Base-by-base conservation (phyloP, 2,329 filamentous ascomycete genomes). In the Ascochyta fabae region DNA sequence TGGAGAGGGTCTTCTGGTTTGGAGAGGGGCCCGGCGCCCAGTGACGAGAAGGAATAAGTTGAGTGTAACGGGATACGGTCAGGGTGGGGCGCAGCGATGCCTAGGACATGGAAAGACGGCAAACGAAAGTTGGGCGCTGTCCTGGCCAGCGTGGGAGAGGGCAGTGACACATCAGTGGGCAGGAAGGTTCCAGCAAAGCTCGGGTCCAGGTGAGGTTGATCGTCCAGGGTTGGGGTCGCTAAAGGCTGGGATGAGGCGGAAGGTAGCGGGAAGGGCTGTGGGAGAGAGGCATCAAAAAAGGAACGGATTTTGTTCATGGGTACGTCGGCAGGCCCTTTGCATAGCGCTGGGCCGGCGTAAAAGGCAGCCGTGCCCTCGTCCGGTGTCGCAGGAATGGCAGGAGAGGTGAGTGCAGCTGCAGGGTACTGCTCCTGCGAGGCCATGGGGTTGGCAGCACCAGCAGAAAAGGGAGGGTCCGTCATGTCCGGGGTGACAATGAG, bases 61-160 rank as follows among this genome's bases (percentile, higher is more conserved):
- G 64, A 45, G 53, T 58, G 68, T 42, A 67, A 62, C 42, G 61
- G 61, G 46, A 75, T 63, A 58, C 73, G 67, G 64, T 80, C 74
- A 58, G 79, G 76, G 71, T 80, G 77, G 41, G 80, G 79, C 45
- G 76, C 74, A 48, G 78, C 77, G 54, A 83, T 83, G 31, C 81
- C 81, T 45, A 84, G 74, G 16, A 77, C 72, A 51, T 84, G 78
- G 64, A 85, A 84, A 2, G 82, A 81, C 5, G 82, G 83, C 15
- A 85, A 76, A 48, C 82, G 80, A 36, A 85, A 70, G 55, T 70
- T 75, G 52, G 71, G 73, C 39, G 69, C 65, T 27, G 68, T 64
- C 56, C 68, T 76, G 39, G 64, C 42, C 34, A 71, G 57, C n/a
- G 66, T 67, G 31, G 70, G 66, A 27, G 72, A 61, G 38, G 71